These are phyloP conservation scores for Cytospora piceicola DNA, from an alignment of 2,329 filamentous ascomycete species.

Conservation along the genomic window DNA sequence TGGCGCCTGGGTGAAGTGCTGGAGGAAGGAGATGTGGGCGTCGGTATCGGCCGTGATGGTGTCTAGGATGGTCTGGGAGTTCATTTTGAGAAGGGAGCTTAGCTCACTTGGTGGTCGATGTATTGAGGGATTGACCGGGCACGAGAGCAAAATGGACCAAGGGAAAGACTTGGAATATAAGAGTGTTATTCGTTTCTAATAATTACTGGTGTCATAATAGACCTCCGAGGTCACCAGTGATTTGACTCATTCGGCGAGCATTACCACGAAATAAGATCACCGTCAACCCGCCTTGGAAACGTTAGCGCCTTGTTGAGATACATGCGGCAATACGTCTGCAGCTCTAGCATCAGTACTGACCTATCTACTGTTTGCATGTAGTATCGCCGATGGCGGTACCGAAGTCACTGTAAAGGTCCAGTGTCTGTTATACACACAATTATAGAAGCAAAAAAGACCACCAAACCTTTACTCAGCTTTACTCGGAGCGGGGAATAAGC, in stretches of 20 bases:
- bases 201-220: not conserved
- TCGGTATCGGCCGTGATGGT: conserved; percentile 22
- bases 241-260: conserved; percentile 18
- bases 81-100: conserved; percentile 13
- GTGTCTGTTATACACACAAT: no score
- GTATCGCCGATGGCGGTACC: no score
- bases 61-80: conserved; percentile 28
- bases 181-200: no score
- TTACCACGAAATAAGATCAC: not conserved
- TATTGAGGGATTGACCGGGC: not conserved
- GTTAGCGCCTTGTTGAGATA: no score
- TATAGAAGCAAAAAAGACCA: no score
- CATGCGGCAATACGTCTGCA: not conserved
- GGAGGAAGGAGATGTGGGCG: conserved; percentile 19
- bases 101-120: no score
- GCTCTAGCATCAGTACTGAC: not conserved
- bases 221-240: not conserved
- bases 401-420: no score
- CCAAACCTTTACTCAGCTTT: no score
- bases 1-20: conserved; percentile 39
- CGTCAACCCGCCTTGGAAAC: not conserved
- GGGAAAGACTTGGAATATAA: no score
- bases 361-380: no score
- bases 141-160: not conserved
- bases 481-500: no score